Percentiles rank a stretch among this genome's conserved stretches.
Evolutionary conservation across 768 basidiomycete genomes (phyloP).

Genomic region (Steccherinum ochraceum): DNA sequence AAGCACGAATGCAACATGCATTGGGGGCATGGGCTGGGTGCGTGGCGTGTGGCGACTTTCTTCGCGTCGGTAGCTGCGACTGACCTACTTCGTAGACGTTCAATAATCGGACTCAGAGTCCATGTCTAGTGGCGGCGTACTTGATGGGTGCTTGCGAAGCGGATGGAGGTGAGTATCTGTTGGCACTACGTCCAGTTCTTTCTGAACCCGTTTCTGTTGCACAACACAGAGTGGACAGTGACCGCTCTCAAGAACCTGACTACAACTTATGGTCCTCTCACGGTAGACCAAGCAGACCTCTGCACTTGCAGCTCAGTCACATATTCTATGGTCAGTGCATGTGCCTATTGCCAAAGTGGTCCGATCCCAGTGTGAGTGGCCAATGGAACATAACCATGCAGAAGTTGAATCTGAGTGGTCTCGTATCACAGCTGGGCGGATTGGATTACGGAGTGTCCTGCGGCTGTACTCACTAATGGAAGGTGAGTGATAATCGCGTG

Average conservation of each 20-base stretch:
- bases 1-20: not conserved
- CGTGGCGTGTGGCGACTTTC: not conserved
- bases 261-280: too few species aligned
- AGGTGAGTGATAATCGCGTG: not conserved
- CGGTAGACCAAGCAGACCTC: not conserved
- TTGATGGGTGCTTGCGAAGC: not conserved
- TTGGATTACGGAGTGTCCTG: not conserved
- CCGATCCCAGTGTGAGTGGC: not conserved
- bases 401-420: too few species aligned
- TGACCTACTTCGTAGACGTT: not conserved
- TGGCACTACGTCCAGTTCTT: too few species aligned
- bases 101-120: not conserved
- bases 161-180: not conserved
- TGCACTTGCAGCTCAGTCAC: not conserved
- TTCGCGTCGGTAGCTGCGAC: too few species aligned
- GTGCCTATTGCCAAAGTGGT: not conserved
- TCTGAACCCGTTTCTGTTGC: too few species aligned
- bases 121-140: not conserved
- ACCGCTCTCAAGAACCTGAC: too few species aligned
- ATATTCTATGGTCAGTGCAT: not conserved
- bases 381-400: too few species aligned
- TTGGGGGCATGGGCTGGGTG: not conserved
- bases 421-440: not conserved
- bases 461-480: not conserved
- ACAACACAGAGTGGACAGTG: not conserved